phyloP scores from a whole-genome alignment of 257 asterid genomes.

The Solanum raphanifolium region DNA sequence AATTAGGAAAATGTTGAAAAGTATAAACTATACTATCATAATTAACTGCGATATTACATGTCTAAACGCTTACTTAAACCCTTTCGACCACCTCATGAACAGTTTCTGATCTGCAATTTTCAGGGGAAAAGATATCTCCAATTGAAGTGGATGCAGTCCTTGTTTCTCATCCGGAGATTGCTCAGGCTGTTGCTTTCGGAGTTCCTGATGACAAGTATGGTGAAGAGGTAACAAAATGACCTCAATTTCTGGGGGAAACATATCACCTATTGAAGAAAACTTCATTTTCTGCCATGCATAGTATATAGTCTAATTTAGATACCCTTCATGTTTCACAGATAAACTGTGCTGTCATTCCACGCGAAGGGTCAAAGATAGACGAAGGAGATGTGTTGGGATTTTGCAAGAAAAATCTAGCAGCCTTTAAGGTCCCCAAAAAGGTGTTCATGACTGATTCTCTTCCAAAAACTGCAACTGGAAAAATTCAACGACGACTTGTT shows the following conservation, averaged over 20 bases:
- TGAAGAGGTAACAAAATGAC: slow-evolving; percentile 55
- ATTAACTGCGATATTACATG: not conserved
- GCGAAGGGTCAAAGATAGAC: slow-evolving; percentile 52
- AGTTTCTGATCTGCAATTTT: not conserved
- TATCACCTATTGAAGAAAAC: slow-evolving; percentile 89
- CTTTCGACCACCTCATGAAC: not conserved
- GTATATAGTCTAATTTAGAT: not conserved
- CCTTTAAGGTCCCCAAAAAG: slow-evolving; percentile 92
- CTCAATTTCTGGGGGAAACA: slow-evolving; percentile 55
- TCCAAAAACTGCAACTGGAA: slow-evolving; percentile 88
- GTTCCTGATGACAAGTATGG: slow-evolving; percentile 96
- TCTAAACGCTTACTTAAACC: not conserved
- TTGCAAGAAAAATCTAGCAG: slow-evolving; percentile 85
- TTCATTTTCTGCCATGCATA: not conserved
- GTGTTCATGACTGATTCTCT: slow-evolving; percentile 75
- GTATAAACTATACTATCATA: not conserved
- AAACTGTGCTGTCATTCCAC: slow-evolving; percentile 88
- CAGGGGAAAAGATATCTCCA: slow-evolving; percentile 96
- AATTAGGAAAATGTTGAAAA: not conserved
- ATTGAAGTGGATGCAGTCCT: slow-evolving; percentile 89
- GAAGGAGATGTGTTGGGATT: slow-evolving; percentile 55
- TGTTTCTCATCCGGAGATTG: slow-evolving; percentile 70
- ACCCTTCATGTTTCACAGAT: slow-evolving; percentile 29
- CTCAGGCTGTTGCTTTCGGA: slow-evolving; percentile 88
- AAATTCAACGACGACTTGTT: slow-evolving; percentile 74